Base-by-base conservation (phyloP, 257 asterid species). In the Salvia hispanica region DNA sequence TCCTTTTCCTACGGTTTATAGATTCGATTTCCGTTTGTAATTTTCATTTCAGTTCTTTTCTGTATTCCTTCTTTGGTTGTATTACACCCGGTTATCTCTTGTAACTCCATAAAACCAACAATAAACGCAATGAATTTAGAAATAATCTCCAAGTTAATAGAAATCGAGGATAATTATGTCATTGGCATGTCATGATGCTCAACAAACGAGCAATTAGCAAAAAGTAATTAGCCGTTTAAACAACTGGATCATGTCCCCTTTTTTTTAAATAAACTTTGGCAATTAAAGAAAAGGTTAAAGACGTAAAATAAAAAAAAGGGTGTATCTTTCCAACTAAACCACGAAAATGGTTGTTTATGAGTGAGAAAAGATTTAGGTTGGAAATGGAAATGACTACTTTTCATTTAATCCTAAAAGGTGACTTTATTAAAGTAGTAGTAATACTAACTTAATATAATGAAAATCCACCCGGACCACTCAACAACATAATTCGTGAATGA, bases 301-400 rank as follows among this genome's bases (percentile, higher is more conserved):
- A 54, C 40, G 13, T 61, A 78, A 79, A 79, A 74, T 53, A 66
- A 71, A 81, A 83, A 69, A 81, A 83, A 77, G 84, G 50, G 76
- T 48, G 67, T 39, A 70, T 58, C 82, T 78, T 83, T 81, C 82
- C 85, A 74, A 76, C 82, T 80, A 80, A 88, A 81, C 77, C 78
- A 81, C 47, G 71, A 67, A 79, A 80, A 76, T 82, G 67, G 80
- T 67, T 60, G 79, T 77, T 81, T 77, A 76, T 64, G 62, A 40
- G 67, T 72, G n/a, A 46, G 55, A 45, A 69, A 69, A 60, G 46
- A 58, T 57, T 18, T 55, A 70, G 66, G 66, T 76, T 72, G 72
- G 70, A 80, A 70, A 76, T 73, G 74, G 61, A 77, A 73, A 69
- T 72, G 73, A 67, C 77, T 40, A 72, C 89, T 85, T 81, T 84